A percentile compares a stretch with the other conserved stretches of the same genome.
phyloP scores from a whole-genome alignment of 805 yeast species.

The Dipodascopsis tothii region DNA sequence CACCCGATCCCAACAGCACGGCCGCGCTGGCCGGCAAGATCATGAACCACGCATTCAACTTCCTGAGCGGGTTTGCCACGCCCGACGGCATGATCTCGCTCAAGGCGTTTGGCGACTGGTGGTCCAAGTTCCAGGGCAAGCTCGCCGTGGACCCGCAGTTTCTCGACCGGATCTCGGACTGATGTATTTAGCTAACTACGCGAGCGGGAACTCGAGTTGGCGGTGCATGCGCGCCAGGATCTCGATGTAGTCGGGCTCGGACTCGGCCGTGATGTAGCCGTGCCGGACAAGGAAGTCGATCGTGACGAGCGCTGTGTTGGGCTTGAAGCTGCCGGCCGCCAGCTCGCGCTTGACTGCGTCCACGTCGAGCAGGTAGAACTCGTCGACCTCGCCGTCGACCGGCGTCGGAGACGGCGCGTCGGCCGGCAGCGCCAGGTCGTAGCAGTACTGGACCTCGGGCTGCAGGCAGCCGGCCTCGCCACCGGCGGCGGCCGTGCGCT shows the following conservation, averaged over 20 bases:
- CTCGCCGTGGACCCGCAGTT: conserved; percentile 76
- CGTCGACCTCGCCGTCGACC: conserved; percentile 68
- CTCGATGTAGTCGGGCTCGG: conserved; percentile 59
- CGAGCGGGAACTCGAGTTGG: conserved; percentile 57
- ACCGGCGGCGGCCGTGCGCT: conserved; percentile 29
- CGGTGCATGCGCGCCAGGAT: conserved; percentile 60
- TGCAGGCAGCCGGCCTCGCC: conserved; percentile 56
- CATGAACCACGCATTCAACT: conserved; percentile 87
- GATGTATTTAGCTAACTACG: conserved; percentile 17
- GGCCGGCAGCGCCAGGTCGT: conserved; percentile 55
- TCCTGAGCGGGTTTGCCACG: conserved; percentile 79
- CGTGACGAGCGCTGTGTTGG: conserved; percentile 63
- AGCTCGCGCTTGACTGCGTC: conserved; percentile 50
- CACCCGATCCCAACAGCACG: conserved; percentile 38
- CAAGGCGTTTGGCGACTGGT: conserved; percentile 86
- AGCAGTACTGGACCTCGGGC: conserved; percentile 74
- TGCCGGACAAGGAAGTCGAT: conserved; percentile 84
- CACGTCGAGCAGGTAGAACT: conserved; percentile 56
- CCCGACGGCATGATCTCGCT: conserved; percentile 73
- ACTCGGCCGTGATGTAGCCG: conserved; percentile 59
- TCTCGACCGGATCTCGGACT: conserved; percentile 43
- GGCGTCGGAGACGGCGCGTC: conserved; percentile 45
- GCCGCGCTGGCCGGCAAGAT: conserved; percentile 76
- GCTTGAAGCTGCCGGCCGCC: conserved; percentile 63
- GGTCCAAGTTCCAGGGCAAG: conserved; percentile 79